Evolutionary conservation across 208 protist species (phyloP).

Genomic region (Acanthamoeba culbertsoni): DNA sequence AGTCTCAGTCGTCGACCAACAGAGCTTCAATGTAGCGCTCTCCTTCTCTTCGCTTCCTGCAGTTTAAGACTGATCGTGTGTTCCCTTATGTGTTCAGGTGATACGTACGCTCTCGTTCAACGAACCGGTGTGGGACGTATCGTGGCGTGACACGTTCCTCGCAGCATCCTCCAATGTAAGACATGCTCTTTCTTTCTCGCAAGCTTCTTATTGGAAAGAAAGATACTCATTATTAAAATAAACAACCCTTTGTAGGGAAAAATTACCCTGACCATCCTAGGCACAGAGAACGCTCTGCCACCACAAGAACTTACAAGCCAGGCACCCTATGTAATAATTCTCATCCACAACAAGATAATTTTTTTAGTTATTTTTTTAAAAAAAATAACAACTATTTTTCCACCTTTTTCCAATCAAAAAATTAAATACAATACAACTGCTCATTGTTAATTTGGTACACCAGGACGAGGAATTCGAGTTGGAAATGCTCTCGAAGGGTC

Average conservation of each 20-base stretch:
- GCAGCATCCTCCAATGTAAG: neutral
- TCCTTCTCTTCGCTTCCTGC: neutral
- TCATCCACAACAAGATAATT: neutral
- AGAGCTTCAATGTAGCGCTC: neutral
- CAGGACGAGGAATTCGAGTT: neutral
- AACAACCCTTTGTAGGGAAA: too few species aligned
- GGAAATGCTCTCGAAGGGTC: neutral
- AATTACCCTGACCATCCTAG: neutral
- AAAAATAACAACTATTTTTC: too few species aligned
- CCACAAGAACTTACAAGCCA: neutral
- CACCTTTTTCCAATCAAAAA: too few species aligned
- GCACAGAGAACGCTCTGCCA: neutral
- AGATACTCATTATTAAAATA: too few species aligned
- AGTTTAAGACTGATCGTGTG: neutral
- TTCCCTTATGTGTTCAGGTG: neutral
- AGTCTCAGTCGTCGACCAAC: neutral
- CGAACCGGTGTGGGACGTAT: neutral
- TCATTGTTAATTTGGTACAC: neutral
- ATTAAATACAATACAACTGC: too few species aligned
- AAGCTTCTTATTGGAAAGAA: too few species aligned
- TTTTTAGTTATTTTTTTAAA: too few species aligned
- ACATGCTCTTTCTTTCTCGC: neutral
- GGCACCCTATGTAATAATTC: neutral
- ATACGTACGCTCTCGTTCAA: neutral
- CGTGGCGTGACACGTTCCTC: conserved; percentile 24